Conservation (phyloP, 225 moss, liverwort and hornwort genomes). For the Sphagnum contortum region DNA sequence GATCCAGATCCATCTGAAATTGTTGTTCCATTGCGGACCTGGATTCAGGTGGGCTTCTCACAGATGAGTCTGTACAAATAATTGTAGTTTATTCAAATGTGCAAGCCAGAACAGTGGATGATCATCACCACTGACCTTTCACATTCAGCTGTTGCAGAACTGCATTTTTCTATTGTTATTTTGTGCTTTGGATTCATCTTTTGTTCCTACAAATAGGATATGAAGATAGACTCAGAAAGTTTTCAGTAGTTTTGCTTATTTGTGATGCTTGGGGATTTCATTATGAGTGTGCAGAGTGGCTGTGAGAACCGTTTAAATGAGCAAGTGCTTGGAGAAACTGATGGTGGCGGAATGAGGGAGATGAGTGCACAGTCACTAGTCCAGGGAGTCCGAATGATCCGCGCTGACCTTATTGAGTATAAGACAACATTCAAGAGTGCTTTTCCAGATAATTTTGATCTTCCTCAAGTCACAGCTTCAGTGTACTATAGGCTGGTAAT, state of each 20-base stretch:
- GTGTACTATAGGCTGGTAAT: conserved; percentile 31
- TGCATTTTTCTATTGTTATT: too few species aligned
- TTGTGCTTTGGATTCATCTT: too few species aligned
- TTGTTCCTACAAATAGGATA: too few species aligned
- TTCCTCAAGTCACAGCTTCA: conserved; percentile 24
- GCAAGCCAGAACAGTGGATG: too few species aligned
- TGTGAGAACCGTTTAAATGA: conserved; percentile 27
- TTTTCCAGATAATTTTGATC: conserved; percentile 24
- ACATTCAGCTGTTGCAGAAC: too few species aligned
- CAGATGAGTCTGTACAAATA: background rate
- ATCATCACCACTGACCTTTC: too few species aligned
- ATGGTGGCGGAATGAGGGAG: conserved; percentile 17
- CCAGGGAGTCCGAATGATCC: conserved; percentile 20
- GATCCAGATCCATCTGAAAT: conserved; percentile 22
- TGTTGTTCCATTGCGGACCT: conserved; percentile 27
- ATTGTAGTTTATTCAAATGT: too few species aligned
- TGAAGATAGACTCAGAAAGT: too few species aligned
- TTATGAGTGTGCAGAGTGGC: conserved; percentile 3
- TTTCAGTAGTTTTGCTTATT: too few species aligned
- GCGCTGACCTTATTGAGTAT: conserved; percentile 26
- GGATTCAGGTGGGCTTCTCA: conserved; percentile 21
- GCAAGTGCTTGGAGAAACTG: conserved; percentile 19
- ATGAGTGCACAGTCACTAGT: conserved; percentile 21
- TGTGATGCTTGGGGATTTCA: too few species aligned
- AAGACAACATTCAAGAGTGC: conserved; percentile 10